Evolutionary conservation across 345 rosid species (phyloP), one percentile per base, ranked within the genome.

Genomic region (Ricinus communis): DNA sequence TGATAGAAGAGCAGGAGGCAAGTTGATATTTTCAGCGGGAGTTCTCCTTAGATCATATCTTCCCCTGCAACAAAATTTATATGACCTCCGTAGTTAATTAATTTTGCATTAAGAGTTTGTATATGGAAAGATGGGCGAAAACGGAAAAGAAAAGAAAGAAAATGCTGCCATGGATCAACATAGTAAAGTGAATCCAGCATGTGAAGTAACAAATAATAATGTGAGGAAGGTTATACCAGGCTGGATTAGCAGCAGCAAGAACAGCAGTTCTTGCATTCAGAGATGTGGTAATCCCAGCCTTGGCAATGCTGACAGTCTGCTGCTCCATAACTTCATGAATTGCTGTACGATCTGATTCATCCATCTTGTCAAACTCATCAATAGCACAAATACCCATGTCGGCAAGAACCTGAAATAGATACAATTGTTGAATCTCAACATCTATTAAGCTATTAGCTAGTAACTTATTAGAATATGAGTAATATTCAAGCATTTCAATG

Each of bases 351-450:
- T 95, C 99, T 38, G 91, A 92, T 78, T 95, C 99, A 68, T 95
- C 99, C 99, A 95, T 95, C 87, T 95, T 95, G 81, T 95, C 99
- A 77, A 95, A 95, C 80, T 95, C 99, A 76, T 95, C 99, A 78
- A 95, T 95, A 68, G 99, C 99, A 81, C 99, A 95, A 40, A 95
- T 95, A 71, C 99, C 98, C 99, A 92, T 95, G 79, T 95, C 99
- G 46, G 98, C 99, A 63, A 95, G 83, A 45, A 92, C 99, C 99
- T 95, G 89, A 68, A 80, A 84, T 52, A 76, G 16, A 77, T 43
- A 53, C 41, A 63, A 12, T 59, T 75, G 53, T 36, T 71, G 28
- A 57, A 58, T 63, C 62, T 61, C 47, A 22, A 66, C 36, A 62
- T 38, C 43, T 66, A 57, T 7, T 15, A 58, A 69, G 70, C 49